Base-by-base conservation (phyloP, 371 early-diverging fungal genomes). In the Mucor irregularis region DNA sequence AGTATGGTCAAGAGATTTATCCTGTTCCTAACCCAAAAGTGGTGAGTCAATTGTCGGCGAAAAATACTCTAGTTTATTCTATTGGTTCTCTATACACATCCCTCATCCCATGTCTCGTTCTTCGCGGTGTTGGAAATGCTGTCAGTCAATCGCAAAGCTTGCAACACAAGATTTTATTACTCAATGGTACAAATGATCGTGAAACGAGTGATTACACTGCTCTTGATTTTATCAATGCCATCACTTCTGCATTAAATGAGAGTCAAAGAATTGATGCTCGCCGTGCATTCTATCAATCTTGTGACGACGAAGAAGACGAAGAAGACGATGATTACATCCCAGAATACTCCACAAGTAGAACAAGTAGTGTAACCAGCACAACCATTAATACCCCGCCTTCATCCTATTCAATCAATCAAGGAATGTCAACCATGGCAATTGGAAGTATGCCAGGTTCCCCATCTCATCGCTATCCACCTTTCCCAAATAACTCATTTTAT, bases 1-100 rank as follows among this genome's bases (percentile, higher is more conserved):
- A 81, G 31, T 85, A 84, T 56, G 83, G 80, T 3, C 82, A 85
- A 52, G 90, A 90, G 55, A 86, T 85, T 25, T 84, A 80, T 50
- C 87, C 89, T n/a, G 63, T 78, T 4, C 74, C 88, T 17, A 87
- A 87, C 54, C 78, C 87, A 4, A 80, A 85, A 54, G 72, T 86
- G n/a, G 68, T 81, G 10, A 63, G 56, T 13, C 78, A 83, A 7
- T 52, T 90, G 16, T 70, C 70, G 4, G 64, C 69, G n/a, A 82
- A 83, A 59, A 61, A 72, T 19, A 77, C 82, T 0, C 52, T 90
- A 10, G 61, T 88, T 8, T 90, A 87, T 47, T 82, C 87, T 8
- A 87, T 87, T 43, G 90, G 90, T 0, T 88, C 88, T 2, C 64
- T 90, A 7, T 90, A 88, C 53, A 90, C 90, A 10, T 86, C 86